Evolutionary conservation across 208 protist species (phyloP).

Genomic region (Leishmania guyanensis): DNA sequence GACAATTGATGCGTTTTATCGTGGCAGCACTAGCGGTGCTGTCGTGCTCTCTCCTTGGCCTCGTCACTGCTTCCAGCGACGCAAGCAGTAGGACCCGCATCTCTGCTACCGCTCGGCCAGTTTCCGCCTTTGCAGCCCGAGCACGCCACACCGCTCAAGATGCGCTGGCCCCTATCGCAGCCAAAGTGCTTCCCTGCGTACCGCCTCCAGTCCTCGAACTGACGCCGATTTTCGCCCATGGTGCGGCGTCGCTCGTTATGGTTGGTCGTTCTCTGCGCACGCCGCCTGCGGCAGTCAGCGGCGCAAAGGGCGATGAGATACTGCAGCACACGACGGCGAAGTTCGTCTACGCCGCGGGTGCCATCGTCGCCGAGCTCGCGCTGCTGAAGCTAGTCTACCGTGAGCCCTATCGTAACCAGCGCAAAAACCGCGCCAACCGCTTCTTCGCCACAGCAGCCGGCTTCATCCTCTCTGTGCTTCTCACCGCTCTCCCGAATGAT

Average conservation of each 20-base stretch:
- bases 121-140: neutral
- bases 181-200: neutral
- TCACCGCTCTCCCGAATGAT: constrained; percentile 54
- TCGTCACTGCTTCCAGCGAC: neutral
- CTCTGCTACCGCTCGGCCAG: neutral
- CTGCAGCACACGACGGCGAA: constrained; percentile 49
- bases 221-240: constrained; percentile 35
- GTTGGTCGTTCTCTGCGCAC: constrained; percentile 26
- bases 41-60: neutral
- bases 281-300: constrained; percentile 25
- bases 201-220: constrained; percentile 12
- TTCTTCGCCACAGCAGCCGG: constrained; percentile 39
- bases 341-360: constrained; percentile 59
- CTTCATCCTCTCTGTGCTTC: constrained; percentile 45
- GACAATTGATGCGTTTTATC: neutral
- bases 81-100: neutral
- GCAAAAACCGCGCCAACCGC: constrained; percentile 37
- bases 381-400: constrained; percentile 61
- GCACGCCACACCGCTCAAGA: neutral
- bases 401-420: constrained; percentile 47
- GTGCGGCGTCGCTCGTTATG: constrained; percentile 43
- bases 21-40: neutral
- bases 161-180: constrained; percentile 4
- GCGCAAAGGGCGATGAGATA: constrained; percentile 22
- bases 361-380: constrained; percentile 41